Evolutionary conservation across 2,329 filamentous ascomycete species (phyloP).

Genomic region (Cladosporium sp.): DNA sequence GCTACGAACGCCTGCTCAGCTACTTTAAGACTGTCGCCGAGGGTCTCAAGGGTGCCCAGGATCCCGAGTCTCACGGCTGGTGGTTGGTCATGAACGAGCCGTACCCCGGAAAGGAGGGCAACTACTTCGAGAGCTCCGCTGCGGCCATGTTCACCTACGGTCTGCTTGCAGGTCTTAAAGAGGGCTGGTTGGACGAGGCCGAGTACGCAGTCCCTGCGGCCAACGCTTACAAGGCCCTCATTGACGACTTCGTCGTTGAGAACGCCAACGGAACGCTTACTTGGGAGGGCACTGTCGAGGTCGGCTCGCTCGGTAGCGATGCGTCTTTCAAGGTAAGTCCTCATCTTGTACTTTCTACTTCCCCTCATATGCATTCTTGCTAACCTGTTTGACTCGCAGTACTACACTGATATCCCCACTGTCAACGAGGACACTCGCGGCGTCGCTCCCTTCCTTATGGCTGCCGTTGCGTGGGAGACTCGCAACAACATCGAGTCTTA

Average conservation of each 20-base stretch:
- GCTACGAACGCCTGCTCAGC: conserved; percentile 33
- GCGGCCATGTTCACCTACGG: conserved; percentile 58
- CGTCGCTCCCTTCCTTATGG: conserved; percentile 45
- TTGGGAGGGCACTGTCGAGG: conserved; percentile 55
- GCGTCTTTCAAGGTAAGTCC: conserved; percentile 52
- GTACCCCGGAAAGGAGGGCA: conserved; percentile 52
- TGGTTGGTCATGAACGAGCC: conserved; percentile 59
- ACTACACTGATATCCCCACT: conserved; percentile 40
- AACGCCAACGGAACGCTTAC: conserved; percentile 51
- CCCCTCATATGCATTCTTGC: background rate
- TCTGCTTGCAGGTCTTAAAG: conserved; percentile 47
- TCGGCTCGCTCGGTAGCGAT: conserved; percentile 53
- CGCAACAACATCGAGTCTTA: background rate
- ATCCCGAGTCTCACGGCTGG: conserved; percentile 42
- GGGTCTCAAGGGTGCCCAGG: conserved; percentile 41
- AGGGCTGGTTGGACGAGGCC: conserved; percentile 35
- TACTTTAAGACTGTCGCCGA: conserved; percentile 41
- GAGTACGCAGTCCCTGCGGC: conserved; percentile 54
- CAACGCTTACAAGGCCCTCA: conserved; percentile 46
- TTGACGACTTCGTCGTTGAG: conserved; percentile 47
- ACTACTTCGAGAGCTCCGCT: conserved; percentile 60
- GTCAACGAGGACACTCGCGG: conserved; percentile 43
- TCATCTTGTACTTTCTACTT: background rate
- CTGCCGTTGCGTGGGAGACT: conserved; percentile 21
- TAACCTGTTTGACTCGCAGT: conserved; percentile 27